Evolutionary conservation across 2,329 filamentous ascomycete genomes (phyloP).

Genomic region (Nothophaeocryptopus gaeumannii): DNA sequence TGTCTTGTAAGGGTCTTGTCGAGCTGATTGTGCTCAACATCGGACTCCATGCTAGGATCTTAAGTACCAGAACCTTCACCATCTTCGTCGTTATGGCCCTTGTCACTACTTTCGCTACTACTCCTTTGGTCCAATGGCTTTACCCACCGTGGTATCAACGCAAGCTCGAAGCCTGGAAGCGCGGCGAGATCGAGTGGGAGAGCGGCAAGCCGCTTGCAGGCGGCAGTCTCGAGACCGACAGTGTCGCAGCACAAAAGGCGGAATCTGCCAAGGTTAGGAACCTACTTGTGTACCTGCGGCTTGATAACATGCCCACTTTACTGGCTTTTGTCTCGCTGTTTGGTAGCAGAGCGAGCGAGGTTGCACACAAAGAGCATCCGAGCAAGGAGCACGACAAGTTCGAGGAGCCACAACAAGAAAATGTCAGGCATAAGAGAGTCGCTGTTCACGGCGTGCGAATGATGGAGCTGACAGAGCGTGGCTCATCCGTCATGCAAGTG

Average conservation of each 20-base stretch:
- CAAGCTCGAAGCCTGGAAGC: conserved; percentile 71
- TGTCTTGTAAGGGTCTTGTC: conserved; percentile 96
- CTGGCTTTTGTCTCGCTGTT: conserved; percentile 81
- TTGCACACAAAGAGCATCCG: conserved; percentile 40
- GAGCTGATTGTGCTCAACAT: conserved; percentile 63
- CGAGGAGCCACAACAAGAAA: conserved; percentile 1
- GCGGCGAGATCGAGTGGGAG: conserved; percentile 89
- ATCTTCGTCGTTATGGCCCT: conserved; percentile 95
- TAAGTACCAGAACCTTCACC: conserved; percentile 79
- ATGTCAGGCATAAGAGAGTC: conserved; percentile 9
- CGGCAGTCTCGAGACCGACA: conserved; percentile 27
- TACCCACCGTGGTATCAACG: conserved; percentile 77
- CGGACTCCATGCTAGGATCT: conserved; percentile 41
- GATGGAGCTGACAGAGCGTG: conserved; percentile 83
- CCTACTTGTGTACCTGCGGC: conserved; percentile 75
- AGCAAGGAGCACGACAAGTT: conserved; percentile 20
- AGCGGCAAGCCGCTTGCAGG: conserved; percentile 51
- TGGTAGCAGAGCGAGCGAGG: conserved; percentile 52
- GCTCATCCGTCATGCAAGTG: conserved; percentile 92
- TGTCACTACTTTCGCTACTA: conserved; percentile 79
- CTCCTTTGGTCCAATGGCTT: conserved; percentile 68
- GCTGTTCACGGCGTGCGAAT: conserved; percentile 78
- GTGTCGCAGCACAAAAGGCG: conserved; percentile 48
- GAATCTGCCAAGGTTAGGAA: conserved; percentile 56
- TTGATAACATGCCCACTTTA: conserved; percentile 79